phyloP scores from a whole-genome alignment of 202 grass and related monocot genomes.

The Setaria italica region DNA sequence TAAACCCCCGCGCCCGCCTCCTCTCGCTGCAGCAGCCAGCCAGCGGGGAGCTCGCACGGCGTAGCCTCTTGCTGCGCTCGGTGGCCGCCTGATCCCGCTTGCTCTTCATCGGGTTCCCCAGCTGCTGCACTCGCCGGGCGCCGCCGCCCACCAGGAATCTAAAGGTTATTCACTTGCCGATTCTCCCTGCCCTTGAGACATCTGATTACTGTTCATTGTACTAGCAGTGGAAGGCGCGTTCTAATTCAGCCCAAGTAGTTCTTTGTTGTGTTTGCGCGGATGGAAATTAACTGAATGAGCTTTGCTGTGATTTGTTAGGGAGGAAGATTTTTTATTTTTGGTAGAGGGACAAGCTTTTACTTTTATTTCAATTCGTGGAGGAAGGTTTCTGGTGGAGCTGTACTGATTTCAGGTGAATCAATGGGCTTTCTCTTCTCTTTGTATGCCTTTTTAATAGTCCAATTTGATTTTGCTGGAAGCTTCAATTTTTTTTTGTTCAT shows the following conservation, averaged over 20 bases:
- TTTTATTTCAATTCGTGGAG: background rate
- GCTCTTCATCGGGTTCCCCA: background rate
- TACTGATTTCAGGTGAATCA: constrained; percentile 20
- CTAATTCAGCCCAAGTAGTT: background rate
- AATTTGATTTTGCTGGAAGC: background rate
- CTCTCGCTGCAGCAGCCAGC: constrained; percentile 27
- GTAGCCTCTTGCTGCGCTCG: background rate
- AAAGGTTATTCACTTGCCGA: constrained; percentile 14
- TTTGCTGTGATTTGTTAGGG: constrained; percentile 16
- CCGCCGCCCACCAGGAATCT: background rate
- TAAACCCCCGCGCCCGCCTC: constrained; percentile 43
- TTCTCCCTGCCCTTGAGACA: background rate
- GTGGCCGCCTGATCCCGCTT: background rate
- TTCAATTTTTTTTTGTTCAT: background rate
- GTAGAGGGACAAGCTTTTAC: background rate
- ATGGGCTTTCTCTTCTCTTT: background rate
- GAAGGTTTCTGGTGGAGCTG: background rate
- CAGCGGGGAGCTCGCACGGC: background rate
- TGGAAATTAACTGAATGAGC: background rate
- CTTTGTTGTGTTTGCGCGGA: background rate
- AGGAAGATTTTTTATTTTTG: background rate
- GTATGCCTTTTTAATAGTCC: background rate
- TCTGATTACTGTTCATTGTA: background rate
- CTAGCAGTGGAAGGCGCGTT: background rate
- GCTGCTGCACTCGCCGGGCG: background rate